phyloP scores from a whole-genome alignment of 805 yeast genomes.

The Candida golubevii region DNA sequence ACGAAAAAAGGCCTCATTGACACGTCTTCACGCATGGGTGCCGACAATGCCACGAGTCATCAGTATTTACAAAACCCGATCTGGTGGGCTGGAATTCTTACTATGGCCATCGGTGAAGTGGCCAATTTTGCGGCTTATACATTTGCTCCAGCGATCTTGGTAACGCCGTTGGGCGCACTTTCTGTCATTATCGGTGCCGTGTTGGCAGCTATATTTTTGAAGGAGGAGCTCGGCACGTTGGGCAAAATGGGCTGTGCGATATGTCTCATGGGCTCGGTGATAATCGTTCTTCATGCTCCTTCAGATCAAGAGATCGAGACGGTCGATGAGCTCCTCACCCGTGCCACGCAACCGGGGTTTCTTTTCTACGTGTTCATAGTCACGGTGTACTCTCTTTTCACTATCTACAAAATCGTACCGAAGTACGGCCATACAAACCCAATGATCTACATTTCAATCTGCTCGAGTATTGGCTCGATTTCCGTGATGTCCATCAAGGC shows the following conservation, averaged over 20 bases:
- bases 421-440: constrained; percentile 76
- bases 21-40: constrained; percentile 51
- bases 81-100: constrained; percentile 91
- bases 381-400: constrained; percentile 62
- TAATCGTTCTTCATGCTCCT: constrained; percentile 88
- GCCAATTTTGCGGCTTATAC: constrained; percentile 95
- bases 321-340: constrained; percentile 78
- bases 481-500: constrained; percentile 92
- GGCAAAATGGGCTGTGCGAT: constrained; percentile 94
- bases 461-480: constrained; percentile 86
- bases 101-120: constrained; percentile 88
- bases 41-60: constrained; percentile 57
- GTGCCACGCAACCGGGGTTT: constrained; percentile 77
- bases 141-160: constrained; percentile 90
- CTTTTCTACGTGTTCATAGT: constrained; percentile 61
- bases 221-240: constrained; percentile 80
- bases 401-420: constrained; percentile 84
- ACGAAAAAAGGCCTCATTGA: constrained; percentile 82
- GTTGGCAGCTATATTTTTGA: constrained; percentile 75
- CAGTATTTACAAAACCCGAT: constrained; percentile 78
- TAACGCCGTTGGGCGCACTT: constrained; percentile 87
- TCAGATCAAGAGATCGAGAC: constrained; percentile 88
- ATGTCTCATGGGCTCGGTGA: constrained; percentile 81
- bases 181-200: constrained; percentile 91
- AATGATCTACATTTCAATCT: constrained; percentile 83